Evolutionary conservation across 768 basidiomycete species (phyloP), one percentile per base, ranked within the genome.

Genomic region (Boletus eberwhitei): DNA sequence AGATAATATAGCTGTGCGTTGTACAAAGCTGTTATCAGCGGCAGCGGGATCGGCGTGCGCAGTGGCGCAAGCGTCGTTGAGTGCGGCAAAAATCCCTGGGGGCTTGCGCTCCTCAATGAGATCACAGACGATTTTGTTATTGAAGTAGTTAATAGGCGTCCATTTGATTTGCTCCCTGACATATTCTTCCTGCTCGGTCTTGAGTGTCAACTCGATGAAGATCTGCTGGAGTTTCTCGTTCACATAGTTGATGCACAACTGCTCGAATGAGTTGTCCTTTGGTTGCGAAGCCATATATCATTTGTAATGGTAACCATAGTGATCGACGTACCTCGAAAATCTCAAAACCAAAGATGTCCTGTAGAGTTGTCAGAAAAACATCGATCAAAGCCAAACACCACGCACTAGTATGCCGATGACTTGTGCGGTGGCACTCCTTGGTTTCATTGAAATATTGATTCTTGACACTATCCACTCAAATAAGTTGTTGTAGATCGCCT

Each of bases 181-280:
- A 66, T 99, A 99, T 74, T 99, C 97, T 69, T 99, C 97, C 71
- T 99, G 97, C 68, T 99, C 97, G 17, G 96, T 94, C 79, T 99
- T 99, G 67, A 99, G 79, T 0, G 97, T 99, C 47, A 99, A 79
- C 71, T 99, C 95, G 65, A 99, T 99, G 75, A 99, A 99, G 66
- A 98, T 99, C 69, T 96, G 96, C 64, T 99, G 96, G 24, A 99
- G 81, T 74, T 99, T 99, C 74, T 99, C 97, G 79, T 99, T 99
- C 76, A 98, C 97, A 65, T 99, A 99, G 77, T 99, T 99, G 80
- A 99, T 99, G 76, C 97, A 99, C 19, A 99, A 84, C 72, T 99
- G 94, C 68, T 95, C 93, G 66, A 95, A 94, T 5, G 92, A 93
- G 72, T 96, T 96, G 71, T 94, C 90, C 88, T 94, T 61, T 21